Percentiles rank a stretch among this genome's conserved stretches.
These are phyloP conservation scores for Mucor indicus DNA, from an alignment of 371 early-diverging fungal species.

Conservation along the genomic window DNA sequence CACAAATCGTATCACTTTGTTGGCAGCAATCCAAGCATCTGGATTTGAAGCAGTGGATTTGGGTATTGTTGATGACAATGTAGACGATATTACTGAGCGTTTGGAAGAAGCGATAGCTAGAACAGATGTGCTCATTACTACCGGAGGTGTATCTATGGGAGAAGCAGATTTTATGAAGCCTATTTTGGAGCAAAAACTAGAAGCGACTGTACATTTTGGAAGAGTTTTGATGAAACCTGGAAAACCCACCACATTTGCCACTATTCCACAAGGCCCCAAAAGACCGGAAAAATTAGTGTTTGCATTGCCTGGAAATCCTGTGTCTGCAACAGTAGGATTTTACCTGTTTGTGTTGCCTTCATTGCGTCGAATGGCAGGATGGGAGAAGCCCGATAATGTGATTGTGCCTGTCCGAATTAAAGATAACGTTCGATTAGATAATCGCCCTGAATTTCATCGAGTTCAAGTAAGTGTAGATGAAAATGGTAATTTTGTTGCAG, in stretches of 20 bases:
- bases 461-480: conserved; percentile 41
- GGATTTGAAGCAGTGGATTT: conserved; percentile 73
- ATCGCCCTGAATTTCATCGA: conserved; percentile 86
- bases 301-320: conserved; percentile 93
- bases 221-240: conserved; percentile 92
- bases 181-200: conserved; percentile 71
- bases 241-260: conserved; percentile 93
- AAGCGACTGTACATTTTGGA: conserved; percentile 83
- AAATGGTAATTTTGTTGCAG: conserved; percentile 42
- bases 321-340: conserved; percentile 86
- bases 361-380: conserved; percentile 73
- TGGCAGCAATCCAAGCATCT: conserved; percentile 58
- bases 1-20: conserved; percentile 79
- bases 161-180: conserved; percentile 90
- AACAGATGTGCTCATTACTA: conserved; percentile 81
- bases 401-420: conserved; percentile 65
- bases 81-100: conserved; percentile 49
- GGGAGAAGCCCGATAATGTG: conserved; percentile 36
- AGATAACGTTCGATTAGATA: conserved; percentile 63
- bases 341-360: conserved; percentile 88
- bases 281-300: conserved; percentile 59
- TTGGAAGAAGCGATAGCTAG: conserved; percentile 53
- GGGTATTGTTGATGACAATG: conserved; percentile 74
- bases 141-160: conserved; percentile 96
- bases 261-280: conserved; percentile 45